These are phyloP conservation scores for Fusarium nanum DNA, from an alignment of 2,329 filamentous ascomycete species.

Conservation along the genomic window DNA sequence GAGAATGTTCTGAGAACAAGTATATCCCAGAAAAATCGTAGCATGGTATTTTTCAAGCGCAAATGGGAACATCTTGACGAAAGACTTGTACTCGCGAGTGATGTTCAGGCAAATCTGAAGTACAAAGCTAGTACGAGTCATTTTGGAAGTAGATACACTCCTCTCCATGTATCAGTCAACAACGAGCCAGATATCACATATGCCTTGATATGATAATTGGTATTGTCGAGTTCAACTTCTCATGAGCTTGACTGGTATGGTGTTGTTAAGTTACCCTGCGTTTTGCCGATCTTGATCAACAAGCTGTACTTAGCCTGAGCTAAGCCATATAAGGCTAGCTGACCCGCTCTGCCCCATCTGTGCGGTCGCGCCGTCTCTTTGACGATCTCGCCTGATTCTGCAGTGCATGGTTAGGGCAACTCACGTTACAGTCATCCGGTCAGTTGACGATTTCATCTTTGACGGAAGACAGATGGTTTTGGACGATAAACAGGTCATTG, in stretches of 20 bases:
- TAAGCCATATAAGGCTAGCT: constrained; percentile 32
- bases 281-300: constrained; percentile 14
- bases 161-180: too few species aligned
- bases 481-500: too few species aligned
- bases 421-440: constrained; percentile 29
- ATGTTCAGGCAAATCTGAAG: fast-evolving
- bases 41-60: neutral
- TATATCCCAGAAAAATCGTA: neutral
- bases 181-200: neutral
- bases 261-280: neutral
- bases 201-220: neutral
- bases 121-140: fast-evolving
- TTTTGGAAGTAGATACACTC: neutral
- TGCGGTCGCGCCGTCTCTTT: constrained; percentile 38
- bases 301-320: constrained; percentile 1
- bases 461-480: neutral
- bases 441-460: constrained; percentile 1
- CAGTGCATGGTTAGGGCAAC: constrained; percentile 41
- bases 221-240: neutral
- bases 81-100: neutral
- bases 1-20: constrained; percentile 19
- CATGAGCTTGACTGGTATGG: neutral
- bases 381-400: constrained; percentile 44
- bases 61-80: neutral
- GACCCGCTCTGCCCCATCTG: constrained; percentile 42